Evolutionary conservation across 148 eudicot genomes (phyloP).

Genomic region (Gaultheria prostrata): DNA sequence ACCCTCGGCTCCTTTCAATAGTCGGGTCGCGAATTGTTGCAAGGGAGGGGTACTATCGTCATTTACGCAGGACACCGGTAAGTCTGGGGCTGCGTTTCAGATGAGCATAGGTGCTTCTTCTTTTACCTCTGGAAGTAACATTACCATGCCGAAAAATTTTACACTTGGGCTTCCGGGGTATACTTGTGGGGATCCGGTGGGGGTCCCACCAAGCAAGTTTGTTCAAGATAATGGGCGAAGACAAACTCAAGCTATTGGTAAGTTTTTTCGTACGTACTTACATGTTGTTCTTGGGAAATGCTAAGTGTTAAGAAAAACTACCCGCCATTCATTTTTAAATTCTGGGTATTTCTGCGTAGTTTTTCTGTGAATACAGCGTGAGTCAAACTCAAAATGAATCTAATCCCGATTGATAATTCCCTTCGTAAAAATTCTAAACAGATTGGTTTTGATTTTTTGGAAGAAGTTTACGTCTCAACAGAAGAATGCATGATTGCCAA

Average conservation of each 20-base stretch:
- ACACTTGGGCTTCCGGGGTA: conserved; percentile 61
- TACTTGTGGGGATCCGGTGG: conserved; percentile 52
- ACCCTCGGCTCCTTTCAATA: conserved; percentile 49
- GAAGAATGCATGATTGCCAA: background rate
- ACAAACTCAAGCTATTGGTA: conserved; percentile 70
- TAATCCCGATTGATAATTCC: background rate
- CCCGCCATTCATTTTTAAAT: too few species aligned
- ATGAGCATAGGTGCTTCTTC: conserved; percentile 45
- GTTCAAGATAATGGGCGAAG: conserved; percentile 65
- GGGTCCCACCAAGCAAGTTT: conserved; percentile 57
- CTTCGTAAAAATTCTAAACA: background rate
- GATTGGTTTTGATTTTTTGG: background rate
- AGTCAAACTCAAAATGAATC: background rate
- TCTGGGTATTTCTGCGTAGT: too few species aligned
- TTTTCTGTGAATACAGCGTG: background rate
- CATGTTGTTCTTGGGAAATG: too few species aligned
- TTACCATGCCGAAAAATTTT: conserved; percentile 21
- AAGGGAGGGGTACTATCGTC: conserved; percentile 65
- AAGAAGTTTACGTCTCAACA: background rate
- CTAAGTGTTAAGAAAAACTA: too few species aligned
- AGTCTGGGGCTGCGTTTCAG: conserved; percentile 43
- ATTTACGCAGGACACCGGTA: conserved; percentile 44
- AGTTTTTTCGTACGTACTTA: background rate
- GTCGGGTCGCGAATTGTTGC: conserved; percentile 67
- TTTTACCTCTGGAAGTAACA: background rate